Conservation (phyloP, 2,329 filamentous ascomycete genomes). For the Pseudocercospora macadamiae region DNA sequence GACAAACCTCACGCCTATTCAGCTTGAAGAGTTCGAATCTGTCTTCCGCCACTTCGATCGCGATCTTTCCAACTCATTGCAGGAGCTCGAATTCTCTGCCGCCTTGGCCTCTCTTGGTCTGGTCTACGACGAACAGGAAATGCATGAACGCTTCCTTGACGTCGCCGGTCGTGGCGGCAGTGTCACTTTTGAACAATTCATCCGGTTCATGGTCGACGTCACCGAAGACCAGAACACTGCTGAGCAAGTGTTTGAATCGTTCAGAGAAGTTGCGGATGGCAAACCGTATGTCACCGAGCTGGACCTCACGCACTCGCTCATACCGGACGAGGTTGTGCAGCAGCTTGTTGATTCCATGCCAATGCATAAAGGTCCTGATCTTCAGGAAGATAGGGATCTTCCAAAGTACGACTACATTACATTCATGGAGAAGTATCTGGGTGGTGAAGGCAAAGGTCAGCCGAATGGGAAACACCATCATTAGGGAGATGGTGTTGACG, state of each 20-base stretch:
- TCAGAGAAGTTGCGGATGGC: constrained; percentile 94
- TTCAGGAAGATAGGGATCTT: constrained; percentile 79
- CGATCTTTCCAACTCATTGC: constrained; percentile 84
- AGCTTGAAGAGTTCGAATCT: constrained; percentile 96
- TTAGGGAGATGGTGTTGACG: background rate
- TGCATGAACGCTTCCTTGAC: constrained; percentile 91
- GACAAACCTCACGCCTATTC: constrained; percentile 98
- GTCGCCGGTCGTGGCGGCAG: constrained; percentile 70
- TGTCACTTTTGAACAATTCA: constrained; percentile 98
- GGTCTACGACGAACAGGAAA: constrained; percentile 96
- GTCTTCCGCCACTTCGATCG: constrained; percentile 98
- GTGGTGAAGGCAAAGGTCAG: constrained; percentile 13
- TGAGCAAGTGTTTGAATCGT: constrained; percentile 97
- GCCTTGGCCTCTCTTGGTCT: constrained; percentile 92
- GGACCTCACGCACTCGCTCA: constrained; percentile 89
- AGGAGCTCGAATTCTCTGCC: constrained; percentile 93
- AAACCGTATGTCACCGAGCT: constrained; percentile 99
- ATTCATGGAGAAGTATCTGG: constrained; percentile 81
- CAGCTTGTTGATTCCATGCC: constrained; percentile 89
- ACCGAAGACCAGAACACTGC: constrained; percentile 99
- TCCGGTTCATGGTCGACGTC: constrained; percentile 98
- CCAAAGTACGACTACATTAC: constrained; percentile 94
- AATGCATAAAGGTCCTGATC: constrained; percentile 77
- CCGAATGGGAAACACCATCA: constrained; percentile 19
- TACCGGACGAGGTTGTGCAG: constrained; percentile 96